These are phyloP conservation scores for Helminthosporium solani DNA, from an alignment of 2,329 filamentous ascomycete species.

Conservation along the genomic window DNA sequence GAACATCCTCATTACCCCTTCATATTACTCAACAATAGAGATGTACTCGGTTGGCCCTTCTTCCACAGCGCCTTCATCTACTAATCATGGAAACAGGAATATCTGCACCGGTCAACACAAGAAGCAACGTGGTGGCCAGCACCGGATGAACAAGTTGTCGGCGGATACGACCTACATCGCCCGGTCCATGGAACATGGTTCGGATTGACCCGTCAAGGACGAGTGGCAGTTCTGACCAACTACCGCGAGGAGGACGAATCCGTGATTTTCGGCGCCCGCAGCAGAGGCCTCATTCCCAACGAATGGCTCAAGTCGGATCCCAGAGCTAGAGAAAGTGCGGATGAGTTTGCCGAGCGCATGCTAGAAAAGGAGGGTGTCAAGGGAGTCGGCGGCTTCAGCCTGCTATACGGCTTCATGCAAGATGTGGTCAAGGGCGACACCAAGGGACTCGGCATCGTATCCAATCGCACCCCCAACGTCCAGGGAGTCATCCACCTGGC, in stretches of 20 bases:
- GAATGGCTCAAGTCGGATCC: constrained; percentile 54
- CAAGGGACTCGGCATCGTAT: constrained; percentile 58
- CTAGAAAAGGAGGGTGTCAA: constrained; percentile 57
- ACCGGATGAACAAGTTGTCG: constrained; percentile 57
- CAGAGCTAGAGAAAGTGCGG: constrained; percentile 42
- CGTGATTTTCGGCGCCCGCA: constrained; percentile 49
- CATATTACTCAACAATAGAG: constrained; percentile 54
- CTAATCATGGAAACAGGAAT: constrained; percentile 51
- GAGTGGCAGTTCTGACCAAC: constrained; percentile 64
- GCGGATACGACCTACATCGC: constrained; percentile 62
- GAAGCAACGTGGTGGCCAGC: constrained; percentile 60
- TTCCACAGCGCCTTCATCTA: not conserved
- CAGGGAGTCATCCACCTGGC: constrained; percentile 56
- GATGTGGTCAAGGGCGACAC: constrained; percentile 37
- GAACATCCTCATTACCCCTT: constrained; percentile 52
- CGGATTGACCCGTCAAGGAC: constrained; percentile 61
- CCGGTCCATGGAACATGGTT: constrained; percentile 64
- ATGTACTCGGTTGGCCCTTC: constrained; percentile 35
- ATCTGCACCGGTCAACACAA: constrained; percentile 61
- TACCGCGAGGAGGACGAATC: constrained; percentile 56
- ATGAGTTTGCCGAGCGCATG: constrained; percentile 55
- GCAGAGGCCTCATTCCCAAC: constrained; percentile 61
- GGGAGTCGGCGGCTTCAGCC: constrained; percentile 63
- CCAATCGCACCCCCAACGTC: constrained; percentile 59
- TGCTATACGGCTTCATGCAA: constrained; percentile 59